phyloP scores from a whole-genome alignment of 805 yeast genomes.

The Jamesozyma spencerorum region DNA sequence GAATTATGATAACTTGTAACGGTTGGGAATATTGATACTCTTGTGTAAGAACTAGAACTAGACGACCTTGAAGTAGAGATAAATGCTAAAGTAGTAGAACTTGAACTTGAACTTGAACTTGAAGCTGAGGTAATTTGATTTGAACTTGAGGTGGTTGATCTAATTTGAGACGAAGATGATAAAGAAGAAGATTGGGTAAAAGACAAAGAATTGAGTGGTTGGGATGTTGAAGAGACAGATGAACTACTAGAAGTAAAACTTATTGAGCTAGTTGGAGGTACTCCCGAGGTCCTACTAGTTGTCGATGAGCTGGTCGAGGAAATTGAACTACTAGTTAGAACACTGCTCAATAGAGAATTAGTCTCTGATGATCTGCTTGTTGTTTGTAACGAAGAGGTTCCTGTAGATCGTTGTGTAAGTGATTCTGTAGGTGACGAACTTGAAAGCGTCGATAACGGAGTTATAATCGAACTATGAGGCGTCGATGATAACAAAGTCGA shows the following conservation, averaged over 20 bases:
- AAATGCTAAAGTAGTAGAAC: slow-evolving; percentile 5
- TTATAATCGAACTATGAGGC: too few species aligned
- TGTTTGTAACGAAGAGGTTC: too few species aligned
- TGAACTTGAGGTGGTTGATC: too few species aligned
- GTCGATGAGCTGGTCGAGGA: neutral
- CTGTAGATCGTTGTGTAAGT: too few species aligned
- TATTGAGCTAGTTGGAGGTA: too few species aligned
- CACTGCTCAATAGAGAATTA: neutral
- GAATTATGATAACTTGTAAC: neutral
- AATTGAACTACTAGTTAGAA: neutral
- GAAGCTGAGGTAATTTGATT: slow-evolving; percentile 7
- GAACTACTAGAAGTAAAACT: neutral
- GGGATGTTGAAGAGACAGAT: neutral
- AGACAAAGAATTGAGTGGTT: slow-evolving; percentile 2
- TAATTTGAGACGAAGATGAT: slow-evolving; percentile 4
- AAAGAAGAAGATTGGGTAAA: slow-evolving; percentile 5
- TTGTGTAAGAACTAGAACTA: too few species aligned
- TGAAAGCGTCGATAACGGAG: too few species aligned
- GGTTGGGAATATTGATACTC: neutral
- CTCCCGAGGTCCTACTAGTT: too few species aligned
- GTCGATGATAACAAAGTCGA: too few species aligned
- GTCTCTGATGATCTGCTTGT: too few species aligned
- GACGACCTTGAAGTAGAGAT: neutral
- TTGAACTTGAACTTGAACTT: slow-evolving; percentile 1
- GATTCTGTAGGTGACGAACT: too few species aligned